A percentile compares a stretch with the other conserved stretches of the same genome.
phyloP scores from a whole-genome alignment of 2,329 filamentous ascomycete genomes.

The Alternaria postmessia region DNA sequence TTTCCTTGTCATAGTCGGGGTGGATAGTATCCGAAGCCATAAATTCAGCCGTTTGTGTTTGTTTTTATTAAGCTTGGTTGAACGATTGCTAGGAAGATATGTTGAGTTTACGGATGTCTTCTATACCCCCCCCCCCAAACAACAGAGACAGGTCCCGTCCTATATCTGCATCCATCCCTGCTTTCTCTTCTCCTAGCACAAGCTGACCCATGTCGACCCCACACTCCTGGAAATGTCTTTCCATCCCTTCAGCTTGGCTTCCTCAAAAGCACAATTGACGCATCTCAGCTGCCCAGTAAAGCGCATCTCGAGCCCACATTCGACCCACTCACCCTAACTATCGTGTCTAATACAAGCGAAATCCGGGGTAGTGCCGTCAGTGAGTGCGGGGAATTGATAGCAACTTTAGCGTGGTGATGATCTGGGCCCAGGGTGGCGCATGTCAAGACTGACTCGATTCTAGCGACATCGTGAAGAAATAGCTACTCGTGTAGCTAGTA shows the following conservation, averaged over 20 bases:
- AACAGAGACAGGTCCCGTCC: not conserved
- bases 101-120: not conserved
- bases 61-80: too few relatives aligned
- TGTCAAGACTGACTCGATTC: constrained; percentile 30
- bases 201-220: constrained; percentile 1
- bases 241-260: constrained; percentile 14
- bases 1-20: constrained; percentile 30
- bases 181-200: not conserved
- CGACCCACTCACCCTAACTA: constrained; percentile 6
- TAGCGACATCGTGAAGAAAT: constrained; percentile 8
- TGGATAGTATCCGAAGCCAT: constrained; percentile 6
- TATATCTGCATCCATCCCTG: not conserved
- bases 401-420: constrained; percentile 6
- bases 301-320: constrained; percentile 1
- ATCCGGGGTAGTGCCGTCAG: constrained; percentile 31
- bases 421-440: constrained; percentile 15
- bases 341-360: constrained; percentile 16
- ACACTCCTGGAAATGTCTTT: constrained; percentile 13
- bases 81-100: not conserved
- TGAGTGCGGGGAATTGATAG: constrained; percentile 36
- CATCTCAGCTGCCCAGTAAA: constrained; percentile 4
- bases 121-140: not conserved
- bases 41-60: not conserved
- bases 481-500: constrained; percentile 6
- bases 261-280: not conserved